A percentile compares a stretch with the other conserved stretches of the same genome.
Conservation (phyloP, 768 basidiomycete genomes). For the Tricholoma flavovirens region DNA sequence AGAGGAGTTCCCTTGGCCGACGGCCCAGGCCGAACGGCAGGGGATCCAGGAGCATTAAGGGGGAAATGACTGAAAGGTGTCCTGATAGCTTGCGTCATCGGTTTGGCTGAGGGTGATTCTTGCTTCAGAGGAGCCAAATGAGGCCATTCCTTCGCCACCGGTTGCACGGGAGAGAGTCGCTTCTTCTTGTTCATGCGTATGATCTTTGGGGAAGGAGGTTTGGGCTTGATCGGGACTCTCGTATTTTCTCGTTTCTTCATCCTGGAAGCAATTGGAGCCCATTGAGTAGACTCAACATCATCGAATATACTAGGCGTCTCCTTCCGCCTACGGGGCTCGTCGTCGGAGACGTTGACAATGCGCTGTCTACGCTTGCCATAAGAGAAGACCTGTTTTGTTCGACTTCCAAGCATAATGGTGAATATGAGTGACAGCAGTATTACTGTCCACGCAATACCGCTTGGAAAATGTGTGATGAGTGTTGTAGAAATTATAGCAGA, state of each 20-base stretch:
- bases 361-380: conserved; percentile 62
- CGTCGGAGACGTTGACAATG: conserved; percentile 44
- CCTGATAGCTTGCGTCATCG: conserved; percentile 19
- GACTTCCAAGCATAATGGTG: conserved; percentile 47
- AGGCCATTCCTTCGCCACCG: conserved; percentile 27
- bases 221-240: conserved; percentile 26
- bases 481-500: not conserved
- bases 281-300: conserved; percentile 34
- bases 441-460: conserved; percentile 5
- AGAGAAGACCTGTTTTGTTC: conserved; percentile 59
- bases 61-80: conserved; percentile 26
- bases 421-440: conserved; percentile 14
- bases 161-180: conserved; percentile 28
- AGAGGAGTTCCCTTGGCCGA: conserved; percentile 21
- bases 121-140: conserved; percentile 17
- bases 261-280: conserved; percentile 34
- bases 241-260: conserved; percentile 45
- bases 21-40: conserved; percentile 27
- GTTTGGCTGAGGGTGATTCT: conserved; percentile 8
- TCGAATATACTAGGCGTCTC: conserved; percentile 37
- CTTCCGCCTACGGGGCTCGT: conserved; percentile 23
- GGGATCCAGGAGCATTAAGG: conserved; percentile 31
- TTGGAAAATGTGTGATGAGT: not conserved
- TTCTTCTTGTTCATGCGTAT: conserved; percentile 37
- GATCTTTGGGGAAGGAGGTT: conserved; percentile 30